Evolutionary conservation across 1,284 basidiomycete species (phyloP), one percentile per base, ranked within the genome.

Genomic region (Termitomyces sp.): DNA sequence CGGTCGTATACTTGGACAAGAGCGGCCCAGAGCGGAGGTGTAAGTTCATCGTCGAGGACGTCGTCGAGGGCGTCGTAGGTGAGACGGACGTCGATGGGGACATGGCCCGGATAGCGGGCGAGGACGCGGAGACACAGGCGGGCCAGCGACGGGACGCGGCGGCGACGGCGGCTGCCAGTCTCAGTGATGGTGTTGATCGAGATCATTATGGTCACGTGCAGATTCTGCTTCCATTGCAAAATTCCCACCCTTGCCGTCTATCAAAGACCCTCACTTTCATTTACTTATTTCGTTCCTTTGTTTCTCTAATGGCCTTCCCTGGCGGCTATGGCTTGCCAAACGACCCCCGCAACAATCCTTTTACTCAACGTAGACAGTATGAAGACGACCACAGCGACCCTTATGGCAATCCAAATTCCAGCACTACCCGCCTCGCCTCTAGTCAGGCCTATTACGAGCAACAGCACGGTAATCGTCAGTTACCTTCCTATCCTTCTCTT

Each of bases 11-110:
- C 59, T 60, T 87, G 86, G 3, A 77, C 68, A 26, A 89, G 52
- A 10, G 75, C 68, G 0, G 76, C 79, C 84, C 86, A 88, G 10
- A 86, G 66, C 10, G 75, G 71, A 0, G 86, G 84, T 58, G 50
- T 62, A 45, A 54, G 62, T 61, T 46, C 70, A 65, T 41, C 77
- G 62, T 52, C 77, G 64, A 5, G 71, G 19, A 37, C 24, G 14
- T 30, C 30, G 28, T 26, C n/a, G 63, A 11, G 64, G 37, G 75
- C 54, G 57, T 56, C 52, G 45, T 63, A 64, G 16, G 57, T 53
- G 35, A 67, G 58, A 16, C 58, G 57, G 26, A 60, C 46, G 8
- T 50, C 53, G n/a, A 66, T 47, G 35, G 52, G 59, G 31, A 62
- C 46, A 18, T 63, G 57, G 41, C 63, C 64, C 14, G 61, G 57